Evolutionary conservation across 1,284 basidiomycete genomes (phyloP), one percentile per base, ranked within the genome.

Genomic region (Sporisorium sorghi): DNA sequence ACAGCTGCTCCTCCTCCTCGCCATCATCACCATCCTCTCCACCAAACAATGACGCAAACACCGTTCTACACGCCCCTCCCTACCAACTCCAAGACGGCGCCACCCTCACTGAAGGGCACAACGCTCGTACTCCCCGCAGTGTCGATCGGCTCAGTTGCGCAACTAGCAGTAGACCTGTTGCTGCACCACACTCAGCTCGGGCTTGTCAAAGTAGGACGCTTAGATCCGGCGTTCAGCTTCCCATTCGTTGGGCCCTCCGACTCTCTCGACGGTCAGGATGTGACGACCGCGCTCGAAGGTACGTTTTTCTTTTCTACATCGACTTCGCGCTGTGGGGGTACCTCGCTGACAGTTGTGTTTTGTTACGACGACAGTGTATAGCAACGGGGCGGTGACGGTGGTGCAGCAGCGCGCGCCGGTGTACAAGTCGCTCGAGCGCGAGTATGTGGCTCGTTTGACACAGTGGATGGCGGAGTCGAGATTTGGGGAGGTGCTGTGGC

Each of bases 391-490:
- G 5, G 33, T 80, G 9, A 72, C 71, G 5, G 51, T 81, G 24
- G 57, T 83, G 10, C 81, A 83, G 43, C 81, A 81, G 57, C 67
- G 79, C 11, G 69, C 71, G 28, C 80, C 81, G 11, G 77, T 79
- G 5, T 58, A 77, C 50, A 77, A 77, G 42, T 66, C 74, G 21
- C 39, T 53, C 24, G 35, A 44, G 7, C 21, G 5, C n/a, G 44
- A 46, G 6, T 75, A 69, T 59, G 58, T 72, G 35, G 15, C 50
- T 5, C 46, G 59, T 0, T 63, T 78, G n/a, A 55, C 57, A 0
- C 4, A 15, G 8, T 77, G 64, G 61, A 66, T 74, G 8, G 6
- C 14, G 12, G 2, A 24, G 2, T 21, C 40, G 0, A 19, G 14
- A 1, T 66, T 74, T 32, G 33, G 2, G 0, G 42, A 69, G 23